phyloP scores from a whole-genome alignment of 352 stramenopile genomes.

The Phytophthora macrochlamydospora region DNA sequence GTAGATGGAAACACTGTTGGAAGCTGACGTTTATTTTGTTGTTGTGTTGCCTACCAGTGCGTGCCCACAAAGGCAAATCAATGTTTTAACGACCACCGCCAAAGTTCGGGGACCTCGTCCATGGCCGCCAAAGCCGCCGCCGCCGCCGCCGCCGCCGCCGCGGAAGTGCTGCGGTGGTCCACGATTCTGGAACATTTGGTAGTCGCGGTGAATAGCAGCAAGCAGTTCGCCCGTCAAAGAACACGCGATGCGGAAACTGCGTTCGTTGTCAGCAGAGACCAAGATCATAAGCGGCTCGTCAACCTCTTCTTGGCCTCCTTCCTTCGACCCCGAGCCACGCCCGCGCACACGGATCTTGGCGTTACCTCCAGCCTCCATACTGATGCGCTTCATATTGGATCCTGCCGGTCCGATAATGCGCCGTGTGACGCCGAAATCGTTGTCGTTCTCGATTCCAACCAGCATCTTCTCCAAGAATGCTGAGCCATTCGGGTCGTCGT shows the following conservation, averaged over 20 bases:
- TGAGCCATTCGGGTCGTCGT: slow-evolving; percentile 34
- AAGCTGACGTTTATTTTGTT: slow-evolving; percentile 20
- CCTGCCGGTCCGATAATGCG: slow-evolving; percentile 83
- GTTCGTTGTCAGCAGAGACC: slow-evolving; percentile 86
- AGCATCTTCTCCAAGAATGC: slow-evolving; percentile 75
- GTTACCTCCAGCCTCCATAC: slow-evolving; percentile 73
- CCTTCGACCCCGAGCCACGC: slow-evolving; percentile 78
- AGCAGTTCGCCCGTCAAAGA: slow-evolving; percentile 73
- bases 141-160: too few species aligned
- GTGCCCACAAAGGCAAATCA: neutral
- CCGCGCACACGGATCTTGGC: slow-evolving; percentile 88
- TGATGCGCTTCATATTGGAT: slow-evolving; percentile 90
- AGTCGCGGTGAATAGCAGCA: slow-evolving; percentile 75
- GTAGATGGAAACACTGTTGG: slow-evolving; percentile 7
- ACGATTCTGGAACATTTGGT: slow-evolving; percentile 60
- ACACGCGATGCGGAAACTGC: slow-evolving; percentile 81
- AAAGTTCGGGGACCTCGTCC: slow-evolving; percentile 32
- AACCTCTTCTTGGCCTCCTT: slow-evolving; percentile 67
- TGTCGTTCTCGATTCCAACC: slow-evolving; percentile 88
- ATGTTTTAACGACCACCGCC: slow-evolving; percentile 8
- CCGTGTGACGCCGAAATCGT: slow-evolving; percentile 83
- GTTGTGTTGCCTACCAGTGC: neutral
- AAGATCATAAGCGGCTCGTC: slow-evolving; percentile 86
- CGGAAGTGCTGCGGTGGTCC: slow-evolving; percentile 30
- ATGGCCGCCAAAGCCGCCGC: slow-evolving; percentile 13